Conservation (phyloP, 805 yeast species). For the Wickerhamiella lipophila region DNA sequence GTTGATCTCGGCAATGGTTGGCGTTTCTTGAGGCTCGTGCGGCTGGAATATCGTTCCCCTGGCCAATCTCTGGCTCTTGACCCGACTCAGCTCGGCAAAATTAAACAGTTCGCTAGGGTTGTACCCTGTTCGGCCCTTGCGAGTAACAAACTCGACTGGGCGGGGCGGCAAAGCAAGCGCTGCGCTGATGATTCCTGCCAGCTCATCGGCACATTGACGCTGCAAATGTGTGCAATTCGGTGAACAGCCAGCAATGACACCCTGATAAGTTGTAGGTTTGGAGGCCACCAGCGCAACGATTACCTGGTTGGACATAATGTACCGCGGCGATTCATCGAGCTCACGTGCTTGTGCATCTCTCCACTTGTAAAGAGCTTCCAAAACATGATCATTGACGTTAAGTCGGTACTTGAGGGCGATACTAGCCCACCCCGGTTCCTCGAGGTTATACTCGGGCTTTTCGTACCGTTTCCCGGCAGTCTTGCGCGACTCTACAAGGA, state of each 20-base stretch:
- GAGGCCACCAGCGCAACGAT: slow-evolving; percentile 47
- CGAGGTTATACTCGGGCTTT: slow-evolving; percentile 47
- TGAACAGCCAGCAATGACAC: slow-evolving; percentile 28
- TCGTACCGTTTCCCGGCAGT: slow-evolving; percentile 78
- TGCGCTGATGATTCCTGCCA: slow-evolving; percentile 44
- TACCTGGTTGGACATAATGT: slow-evolving; percentile 69
- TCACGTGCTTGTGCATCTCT: slow-evolving; percentile 64
- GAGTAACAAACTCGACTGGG: neutral
- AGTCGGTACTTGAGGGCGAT: slow-evolving; percentile 55
- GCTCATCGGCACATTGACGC: slow-evolving; percentile 41
- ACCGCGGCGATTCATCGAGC: slow-evolving; percentile 75
- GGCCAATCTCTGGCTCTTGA: neutral
- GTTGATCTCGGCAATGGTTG: neutral
- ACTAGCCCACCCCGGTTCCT: slow-evolving; percentile 50
- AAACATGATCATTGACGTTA: slow-evolving; percentile 37
- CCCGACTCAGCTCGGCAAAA: neutral
- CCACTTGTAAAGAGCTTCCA: slow-evolving; percentile 62
- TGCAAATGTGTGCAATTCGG: slow-evolving; percentile 39
- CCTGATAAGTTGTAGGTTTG: slow-evolving; percentile 46
- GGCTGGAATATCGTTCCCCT: neutral
- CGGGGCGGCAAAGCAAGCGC: neutral
- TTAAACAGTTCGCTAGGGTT: neutral
- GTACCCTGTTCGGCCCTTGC: neutral
- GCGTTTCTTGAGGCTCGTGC: neutral
- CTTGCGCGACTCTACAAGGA: slow-evolving; percentile 58